Base-by-base conservation (phyloP, 768 basidiomycete genomes). In the Trametes gibbosa region DNA sequence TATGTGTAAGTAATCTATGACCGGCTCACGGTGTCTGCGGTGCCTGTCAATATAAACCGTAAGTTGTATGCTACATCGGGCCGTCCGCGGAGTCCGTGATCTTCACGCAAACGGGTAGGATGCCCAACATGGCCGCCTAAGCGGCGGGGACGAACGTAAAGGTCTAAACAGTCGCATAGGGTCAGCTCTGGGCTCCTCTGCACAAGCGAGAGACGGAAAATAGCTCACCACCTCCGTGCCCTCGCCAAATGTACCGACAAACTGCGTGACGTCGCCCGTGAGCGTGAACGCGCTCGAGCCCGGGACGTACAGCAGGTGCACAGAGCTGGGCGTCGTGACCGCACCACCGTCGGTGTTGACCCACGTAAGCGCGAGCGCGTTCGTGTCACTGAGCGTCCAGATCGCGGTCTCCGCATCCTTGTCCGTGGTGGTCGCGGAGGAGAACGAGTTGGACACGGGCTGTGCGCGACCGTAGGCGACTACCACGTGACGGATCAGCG, bases 371-470 rank as follows among this genome's bases (percentile, higher is more conserved):
- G 37, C 42, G 49, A 57, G 56, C 21, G 19, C 32, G 45, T 56
- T 40, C 27, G 23, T 13, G 41, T 45, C 59, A 27, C 5, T 24
- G 53, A 66, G 50, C 47, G 42, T 43, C 67, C 67, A 68, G 37
- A 68, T 63, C 21, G 62, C 61, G 55, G 65, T 65, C 50, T 68
- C 67, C 39, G 51, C 53, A 19, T 35, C 32, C 51, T 64, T 61
- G 29, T 29, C 1, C 23, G 43, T 23, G 8, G 45, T 54, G 5
- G 64, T 65, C 7, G 67, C 58, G 16, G 39, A 59, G n/a, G 59
- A 60, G 64, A 64, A 68, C n/a, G 65, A 56, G 61, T 68, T 68
- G 16, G 49, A 23, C 2, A 7, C 56, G 25, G 19, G 13, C 24
- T 43, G 16, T 1, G 63, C 60, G 13, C 53, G 47, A 2, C 60